Evolutionary conservation across 768 basidiomycete species (phyloP), one percentile per base, ranked within the genome.

Genomic region (Tricholoma flavovirens): DNA sequence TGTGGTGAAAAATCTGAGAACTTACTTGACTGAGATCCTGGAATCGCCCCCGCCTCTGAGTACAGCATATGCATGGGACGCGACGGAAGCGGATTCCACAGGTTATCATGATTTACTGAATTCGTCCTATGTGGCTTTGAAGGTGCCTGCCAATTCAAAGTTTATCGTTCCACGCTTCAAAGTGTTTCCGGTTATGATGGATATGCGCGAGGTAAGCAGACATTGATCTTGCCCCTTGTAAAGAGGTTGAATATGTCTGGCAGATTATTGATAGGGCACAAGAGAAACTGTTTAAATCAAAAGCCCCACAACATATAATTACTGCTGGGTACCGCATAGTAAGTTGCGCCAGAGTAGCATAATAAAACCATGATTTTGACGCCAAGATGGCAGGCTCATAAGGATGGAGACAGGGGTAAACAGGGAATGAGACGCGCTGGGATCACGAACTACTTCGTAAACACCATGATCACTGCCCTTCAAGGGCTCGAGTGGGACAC

Each of bases 391-490:
- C 53, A 74, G 72, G 64, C 67, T 29, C 69, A 64, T 15, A 68
- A 64, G 33, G 66, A 69, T 54, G 69, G 69, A 4, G 72, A 77
- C 57, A 60, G 68, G 32, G 74, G 75, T 49, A 78, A 75, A 65
- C 64, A 66, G 7, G 74, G 74, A 22, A 63, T 72, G 55, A 64
- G 67, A 22, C 68, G 78, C 22, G 61, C 72, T 11, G 77, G 76
- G 7, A 75, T 88, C 49, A 74, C 73, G 14, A 89, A 85, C 62
- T 74, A 74, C 55, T 84, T 83, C 60, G 74, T 88, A 14, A 94
- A 93, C 66, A 91, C 91, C 0, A 78, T 83, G n/a, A 71, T 90
- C 30, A 85, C 84, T 11, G 81, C 80, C 0, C 70, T 94, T 15
- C 79, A 85, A 58, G 75, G 77, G 0, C 74, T 77, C 0, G 82